Conservation (phyloP, 768 basidiomycete species). For the Gymnopilus dilepis region DNA sequence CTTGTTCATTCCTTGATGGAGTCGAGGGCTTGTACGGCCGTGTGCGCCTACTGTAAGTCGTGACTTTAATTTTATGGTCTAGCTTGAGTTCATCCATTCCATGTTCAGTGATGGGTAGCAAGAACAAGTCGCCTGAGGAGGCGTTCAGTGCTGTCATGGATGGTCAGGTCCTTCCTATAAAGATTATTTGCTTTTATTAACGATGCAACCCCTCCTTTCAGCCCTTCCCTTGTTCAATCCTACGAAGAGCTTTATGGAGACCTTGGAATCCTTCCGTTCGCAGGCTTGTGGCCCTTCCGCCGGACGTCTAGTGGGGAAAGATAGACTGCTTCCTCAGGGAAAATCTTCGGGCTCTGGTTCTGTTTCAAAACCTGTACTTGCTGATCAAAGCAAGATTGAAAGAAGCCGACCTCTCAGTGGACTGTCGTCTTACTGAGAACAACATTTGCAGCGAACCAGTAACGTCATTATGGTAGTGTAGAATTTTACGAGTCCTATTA, state of each 20-base stretch:
- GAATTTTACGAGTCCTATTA: background rate
- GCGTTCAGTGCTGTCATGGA: slow-evolving; percentile 48
- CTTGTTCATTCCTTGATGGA: slow-evolving; percentile 63
- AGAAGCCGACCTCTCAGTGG: background rate
- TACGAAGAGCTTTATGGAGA: slow-evolving; percentile 49
- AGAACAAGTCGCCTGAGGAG: slow-evolving; percentile 40
- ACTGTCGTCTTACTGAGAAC: background rate
- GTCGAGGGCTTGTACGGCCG: slow-evolving; percentile 55
- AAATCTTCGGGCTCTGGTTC: background rate
- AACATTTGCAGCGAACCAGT: too few relatives aligned
- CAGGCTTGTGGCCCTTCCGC: slow-evolving; percentile 44
- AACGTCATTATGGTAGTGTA: too few relatives aligned
- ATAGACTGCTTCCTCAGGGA: slow-evolving; percentile 35
- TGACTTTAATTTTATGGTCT: background rate
- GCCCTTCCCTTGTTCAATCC: slow-evolving; percentile 61
- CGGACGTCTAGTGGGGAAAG: slow-evolving; percentile 45
- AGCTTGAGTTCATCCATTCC: background rate
- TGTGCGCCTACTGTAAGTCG: slow-evolving; percentile 58
- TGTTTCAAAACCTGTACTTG: background rate
- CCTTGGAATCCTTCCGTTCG: slow-evolving; percentile 51
- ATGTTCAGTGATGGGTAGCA: slow-evolving; percentile 51
- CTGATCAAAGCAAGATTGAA: background rate
- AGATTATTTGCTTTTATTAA: too few relatives aligned
- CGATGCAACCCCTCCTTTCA: too few relatives aligned
- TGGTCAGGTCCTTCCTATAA: slow-evolving; percentile 36